A percentile compares a stretch with the other conserved stretches of the same genome.
phyloP scores from a whole-genome alignment of 2,329 filamentous ascomycete species.

The Colletotrichum lini region DNA sequence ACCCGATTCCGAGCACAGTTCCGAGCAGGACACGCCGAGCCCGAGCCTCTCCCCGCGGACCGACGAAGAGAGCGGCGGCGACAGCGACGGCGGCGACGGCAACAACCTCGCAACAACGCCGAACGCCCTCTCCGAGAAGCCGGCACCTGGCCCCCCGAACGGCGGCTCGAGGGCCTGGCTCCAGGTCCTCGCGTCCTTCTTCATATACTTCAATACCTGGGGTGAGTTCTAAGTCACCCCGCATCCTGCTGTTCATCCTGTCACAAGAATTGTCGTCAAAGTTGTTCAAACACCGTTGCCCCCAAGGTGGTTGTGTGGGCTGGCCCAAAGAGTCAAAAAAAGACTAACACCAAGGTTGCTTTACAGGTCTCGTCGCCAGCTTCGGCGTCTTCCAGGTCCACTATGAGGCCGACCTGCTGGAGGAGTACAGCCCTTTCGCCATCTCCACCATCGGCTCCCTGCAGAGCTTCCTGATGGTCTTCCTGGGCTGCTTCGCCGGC shows the following conservation, averaged over 20 bases:
- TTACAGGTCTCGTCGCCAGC: conserved; percentile 56
- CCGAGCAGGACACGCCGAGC: conserved; percentile 15
- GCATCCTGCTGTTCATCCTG: too few relatives aligned
- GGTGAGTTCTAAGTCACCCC: conserved; percentile 17
- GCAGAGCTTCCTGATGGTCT: conserved; percentile 61
- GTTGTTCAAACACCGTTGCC: too few relatives aligned
- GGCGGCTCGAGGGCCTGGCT: conserved; percentile 59
- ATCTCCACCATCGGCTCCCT: conserved; percentile 64
- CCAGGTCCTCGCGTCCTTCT: conserved; percentile 62
- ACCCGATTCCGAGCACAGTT: not conserved
- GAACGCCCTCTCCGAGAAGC: conserved; percentile 3
- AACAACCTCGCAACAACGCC: not conserved
- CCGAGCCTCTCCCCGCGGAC: conserved; percentile 3
- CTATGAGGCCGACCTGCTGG: conserved; percentile 55
- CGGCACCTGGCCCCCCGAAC: conserved; percentile 42
- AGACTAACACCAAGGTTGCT: too few relatives aligned
- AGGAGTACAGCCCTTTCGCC: conserved; percentile 24
- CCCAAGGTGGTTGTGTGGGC: too few relatives aligned
- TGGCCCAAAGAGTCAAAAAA: too few relatives aligned
- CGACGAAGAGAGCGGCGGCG: conserved; percentile 31
- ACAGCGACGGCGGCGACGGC: conserved; percentile 26
- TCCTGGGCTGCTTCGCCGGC: conserved; percentile 59
- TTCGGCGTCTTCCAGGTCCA: conserved; percentile 70
- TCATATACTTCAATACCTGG: conserved; percentile 64
- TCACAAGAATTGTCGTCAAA: too few relatives aligned